Conservation (phyloP, 2,329 filamentous ascomycete species). For the Cladosporium phlei region DNA sequence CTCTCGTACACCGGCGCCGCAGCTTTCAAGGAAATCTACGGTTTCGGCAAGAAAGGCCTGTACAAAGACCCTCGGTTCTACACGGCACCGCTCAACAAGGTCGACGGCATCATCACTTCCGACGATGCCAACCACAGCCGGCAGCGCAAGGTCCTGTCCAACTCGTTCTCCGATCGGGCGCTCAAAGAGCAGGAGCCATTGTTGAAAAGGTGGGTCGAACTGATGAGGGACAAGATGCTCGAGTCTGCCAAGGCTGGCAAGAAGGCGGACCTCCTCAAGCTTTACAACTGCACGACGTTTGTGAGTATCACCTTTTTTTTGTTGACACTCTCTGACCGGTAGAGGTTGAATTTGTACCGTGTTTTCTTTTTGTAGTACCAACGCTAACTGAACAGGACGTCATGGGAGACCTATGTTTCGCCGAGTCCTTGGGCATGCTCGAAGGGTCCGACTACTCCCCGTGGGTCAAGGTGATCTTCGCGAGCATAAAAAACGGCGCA, state of each 20-base stretch:
- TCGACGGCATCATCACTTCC: slow-evolving; percentile 29
- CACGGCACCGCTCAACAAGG: slow-evolving; percentile 19
- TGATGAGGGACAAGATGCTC: slow-evolving; percentile 22
- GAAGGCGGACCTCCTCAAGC: slow-evolving; percentile 27
- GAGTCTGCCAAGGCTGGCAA: slow-evolving; percentile 19
- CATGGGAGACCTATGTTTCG: slow-evolving; percentile 31
- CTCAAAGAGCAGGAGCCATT: slow-evolving; percentile 29
- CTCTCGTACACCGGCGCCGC: slow-evolving; percentile 40
- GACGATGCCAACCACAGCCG: slow-evolving; percentile 37
- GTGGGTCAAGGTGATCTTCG: slow-evolving; percentile 24
- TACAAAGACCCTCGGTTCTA: slow-evolving; percentile 26
- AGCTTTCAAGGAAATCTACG: slow-evolving; percentile 43
- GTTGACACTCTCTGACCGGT: background rate
- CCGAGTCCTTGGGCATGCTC: slow-evolving; percentile 28
- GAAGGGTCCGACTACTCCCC: slow-evolving; percentile 27
- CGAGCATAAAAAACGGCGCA: slow-evolving; percentile 10
- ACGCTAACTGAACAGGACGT: slow-evolving; percentile 17
- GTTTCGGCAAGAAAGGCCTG: slow-evolving; percentile 25
- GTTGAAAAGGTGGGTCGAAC: slow-evolving; percentile 25
- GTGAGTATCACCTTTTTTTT: slow-evolving; percentile 10
- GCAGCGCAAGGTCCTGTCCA: slow-evolving; percentile 30
- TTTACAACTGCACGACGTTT: slow-evolving; percentile 30
- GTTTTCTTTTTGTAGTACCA: background rate
- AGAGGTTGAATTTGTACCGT: no score
- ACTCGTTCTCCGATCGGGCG: slow-evolving; percentile 28